Percentiles rank a stretch among this genome's conserved stretches.
phyloP scores from a whole-genome alignment of 2,329 filamentous ascomycete species.

The Aspergillus costaricaensis region DNA sequence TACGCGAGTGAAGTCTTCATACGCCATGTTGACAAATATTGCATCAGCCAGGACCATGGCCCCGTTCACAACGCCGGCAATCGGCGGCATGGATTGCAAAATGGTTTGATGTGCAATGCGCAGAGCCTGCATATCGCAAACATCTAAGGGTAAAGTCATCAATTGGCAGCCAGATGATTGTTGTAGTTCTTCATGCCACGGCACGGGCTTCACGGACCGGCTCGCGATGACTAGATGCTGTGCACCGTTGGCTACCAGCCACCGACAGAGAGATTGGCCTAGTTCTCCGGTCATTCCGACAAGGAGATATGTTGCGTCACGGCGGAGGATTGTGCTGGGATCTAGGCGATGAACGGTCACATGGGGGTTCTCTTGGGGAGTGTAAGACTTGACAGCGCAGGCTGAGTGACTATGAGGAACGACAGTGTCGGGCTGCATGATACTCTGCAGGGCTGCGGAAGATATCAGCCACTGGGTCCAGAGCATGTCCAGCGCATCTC shows the following conservation, averaged over 20 bases:
- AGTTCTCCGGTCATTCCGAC: neutral
- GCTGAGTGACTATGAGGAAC: too few relatives aligned
- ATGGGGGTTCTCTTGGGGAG: too few relatives aligned
- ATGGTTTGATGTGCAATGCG: neutral
- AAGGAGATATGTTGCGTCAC: neutral
- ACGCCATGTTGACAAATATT: conserved; percentile 17
- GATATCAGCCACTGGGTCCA: too few relatives aligned
- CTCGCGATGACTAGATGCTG: neutral
- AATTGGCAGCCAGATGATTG: neutral
- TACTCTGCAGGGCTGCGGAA: too few relatives aligned
- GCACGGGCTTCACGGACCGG: neutral
- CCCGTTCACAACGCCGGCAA: conserved; percentile 29
- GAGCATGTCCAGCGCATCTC: too few relatives aligned
- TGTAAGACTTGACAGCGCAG: too few relatives aligned
- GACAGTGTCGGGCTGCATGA: too few relatives aligned
- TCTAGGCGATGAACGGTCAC: too few relatives aligned
- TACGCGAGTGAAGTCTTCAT: conserved; percentile 11
- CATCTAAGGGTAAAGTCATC: neutral
- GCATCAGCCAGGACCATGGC: conserved; percentile 26
- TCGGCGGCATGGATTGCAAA: conserved; percentile 18
- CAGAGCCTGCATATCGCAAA: neutral
- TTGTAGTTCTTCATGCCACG: neutral
- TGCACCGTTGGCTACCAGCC: neutral
- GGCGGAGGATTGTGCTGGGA: too few relatives aligned
- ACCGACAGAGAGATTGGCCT: neutral